phyloP scores from a whole-genome alignment of 2,329 filamentous ascomycete genomes.

The Neofusicoccum parvum region DNA sequence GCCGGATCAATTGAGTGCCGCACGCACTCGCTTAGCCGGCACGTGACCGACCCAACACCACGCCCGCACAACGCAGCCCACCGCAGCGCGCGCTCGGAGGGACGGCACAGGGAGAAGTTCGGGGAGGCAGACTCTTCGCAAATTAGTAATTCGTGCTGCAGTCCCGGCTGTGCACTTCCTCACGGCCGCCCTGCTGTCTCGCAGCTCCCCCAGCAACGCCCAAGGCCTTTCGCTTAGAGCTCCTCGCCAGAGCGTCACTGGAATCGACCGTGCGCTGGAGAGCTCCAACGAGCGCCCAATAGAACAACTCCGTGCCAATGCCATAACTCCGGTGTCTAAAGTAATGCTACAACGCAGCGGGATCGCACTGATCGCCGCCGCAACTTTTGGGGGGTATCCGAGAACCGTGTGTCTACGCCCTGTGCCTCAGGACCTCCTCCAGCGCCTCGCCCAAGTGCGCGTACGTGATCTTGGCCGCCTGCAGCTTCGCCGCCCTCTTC shows the following conservation, averaged over 20 bases:
- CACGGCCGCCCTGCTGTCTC: no score
- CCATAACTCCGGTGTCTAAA: background rate
- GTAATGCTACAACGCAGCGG: background rate
- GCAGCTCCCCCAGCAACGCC: no score
- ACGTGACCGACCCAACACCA: constrained; percentile 11
- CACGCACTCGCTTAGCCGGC: constrained; percentile 20
- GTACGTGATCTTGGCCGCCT: constrained; percentile 35
- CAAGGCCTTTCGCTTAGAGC: no score
- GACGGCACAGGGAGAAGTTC: background rate
- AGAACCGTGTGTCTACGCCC: constrained; percentile 24
- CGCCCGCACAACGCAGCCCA: background rate
- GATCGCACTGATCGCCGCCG: background rate
- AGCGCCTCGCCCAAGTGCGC: constrained; percentile 42
- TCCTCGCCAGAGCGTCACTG: no score
- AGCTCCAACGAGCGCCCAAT: background rate
- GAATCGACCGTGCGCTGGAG: no score
- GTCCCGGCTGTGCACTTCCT: no score
- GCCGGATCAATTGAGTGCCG: constrained; percentile 20
- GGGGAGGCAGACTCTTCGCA: background rate
- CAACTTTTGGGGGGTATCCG: background rate
- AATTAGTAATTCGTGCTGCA: no score
- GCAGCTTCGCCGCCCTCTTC: constrained; percentile 32
- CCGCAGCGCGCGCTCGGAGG: background rate
- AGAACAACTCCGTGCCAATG: background rate
- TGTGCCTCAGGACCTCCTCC: constrained; percentile 30